Percentiles rank a stretch among this genome's conserved stretches.
Conservation (phyloP, 2,329 filamentous ascomycete species). For the Ophiosphaerella narmari region DNA sequence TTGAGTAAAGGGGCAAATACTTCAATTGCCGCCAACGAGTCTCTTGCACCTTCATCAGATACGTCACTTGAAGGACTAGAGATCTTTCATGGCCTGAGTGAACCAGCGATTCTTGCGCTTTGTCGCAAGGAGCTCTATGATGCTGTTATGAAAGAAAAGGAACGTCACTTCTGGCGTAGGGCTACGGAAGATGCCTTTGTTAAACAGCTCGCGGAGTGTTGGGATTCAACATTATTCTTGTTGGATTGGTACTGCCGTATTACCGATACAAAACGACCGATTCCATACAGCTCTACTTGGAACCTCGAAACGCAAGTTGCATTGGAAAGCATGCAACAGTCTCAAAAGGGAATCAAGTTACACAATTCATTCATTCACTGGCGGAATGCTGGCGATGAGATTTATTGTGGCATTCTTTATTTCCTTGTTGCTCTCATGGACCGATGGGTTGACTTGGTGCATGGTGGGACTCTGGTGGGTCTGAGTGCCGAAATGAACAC, state of each 20-base stretch:
- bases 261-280: constrained; percentile 54
- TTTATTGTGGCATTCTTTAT: constrained; percentile 60
- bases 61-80: constrained; percentile 37
- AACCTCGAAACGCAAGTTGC: constrained; percentile 62
- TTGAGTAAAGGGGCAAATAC: constrained; percentile 23
- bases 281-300: constrained; percentile 62
- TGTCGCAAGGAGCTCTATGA: constrained; percentile 53
- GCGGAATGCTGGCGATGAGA: constrained; percentile 61
- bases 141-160: constrained; percentile 53
- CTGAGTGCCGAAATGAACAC: constrained; percentile 41
- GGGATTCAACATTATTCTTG: constrained; percentile 59
- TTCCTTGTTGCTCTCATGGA: constrained; percentile 61
- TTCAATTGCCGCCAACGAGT: constrained; percentile 35
- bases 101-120: constrained; percentile 55
- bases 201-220: constrained; percentile 56
- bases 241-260: constrained; percentile 59
- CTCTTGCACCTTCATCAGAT: constrained; percentile 32
- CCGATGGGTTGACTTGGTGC: constrained; percentile 58
- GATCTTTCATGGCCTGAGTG: constrained; percentile 51
- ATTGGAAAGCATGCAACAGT: constrained; percentile 57
- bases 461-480: constrained; percentile 50
- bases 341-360: constrained; percentile 59
- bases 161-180: constrained; percentile 50
- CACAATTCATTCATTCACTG: constrained; percentile 64
- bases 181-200: constrained; percentile 54